Percentiles rank a stretch among this genome's conserved stretches.
Conservation (phyloP, 176 grass and related monocot genomes). For the Sorghum bicolor region DNA sequence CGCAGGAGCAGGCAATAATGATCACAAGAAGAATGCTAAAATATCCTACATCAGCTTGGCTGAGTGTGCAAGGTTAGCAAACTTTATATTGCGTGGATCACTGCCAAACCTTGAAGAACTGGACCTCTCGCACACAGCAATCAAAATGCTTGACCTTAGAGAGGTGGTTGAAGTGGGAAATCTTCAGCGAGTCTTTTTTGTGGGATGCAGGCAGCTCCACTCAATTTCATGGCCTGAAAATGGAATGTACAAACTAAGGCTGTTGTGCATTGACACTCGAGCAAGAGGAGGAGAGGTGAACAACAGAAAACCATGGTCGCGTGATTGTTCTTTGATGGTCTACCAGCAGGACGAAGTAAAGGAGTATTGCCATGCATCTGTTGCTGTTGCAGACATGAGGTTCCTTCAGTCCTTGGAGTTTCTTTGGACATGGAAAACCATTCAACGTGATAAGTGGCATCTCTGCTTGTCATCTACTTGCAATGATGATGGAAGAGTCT, state of each 20-base stretch:
- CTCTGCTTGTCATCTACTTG: not conserved
- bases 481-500: not conserved
- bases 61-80: not conserved
- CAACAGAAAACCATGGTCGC: not conserved
- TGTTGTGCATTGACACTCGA: constrained; percentile 3
- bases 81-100: not conserved
- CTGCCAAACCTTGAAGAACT: not conserved
- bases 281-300: not conserved
- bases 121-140: not conserved
- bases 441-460: not conserved
- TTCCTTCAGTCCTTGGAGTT: not conserved
- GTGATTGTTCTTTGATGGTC: not conserved
- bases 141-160: not conserved
- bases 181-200: not conserved
- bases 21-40: not conserved
- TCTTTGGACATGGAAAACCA: not conserved
- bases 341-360: not conserved
- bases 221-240: not conserved
- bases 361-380: not conserved
- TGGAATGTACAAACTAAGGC: not conserved
- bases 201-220: not conserved
- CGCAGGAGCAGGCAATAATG: not conserved
- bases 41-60: not conserved
- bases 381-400: not conserved
- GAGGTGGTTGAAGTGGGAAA: fast-evolving